phyloP scores from a whole-genome alignment of 2,329 filamentous ascomycete genomes.

The Aspergillus spinulosporus region DNA sequence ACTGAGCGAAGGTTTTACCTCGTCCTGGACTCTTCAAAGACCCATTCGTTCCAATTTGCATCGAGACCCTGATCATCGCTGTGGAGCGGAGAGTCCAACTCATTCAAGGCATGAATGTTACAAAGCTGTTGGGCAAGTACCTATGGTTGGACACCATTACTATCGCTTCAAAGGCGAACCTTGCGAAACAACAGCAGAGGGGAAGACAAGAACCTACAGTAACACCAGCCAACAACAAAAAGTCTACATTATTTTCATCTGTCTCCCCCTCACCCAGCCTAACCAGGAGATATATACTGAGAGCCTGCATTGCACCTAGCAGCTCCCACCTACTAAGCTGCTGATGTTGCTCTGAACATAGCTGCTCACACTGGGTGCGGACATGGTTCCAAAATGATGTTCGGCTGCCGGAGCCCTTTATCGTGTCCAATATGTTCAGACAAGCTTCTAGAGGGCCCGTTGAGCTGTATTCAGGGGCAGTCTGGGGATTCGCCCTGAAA shows the following conservation, averaged over 20 bases:
- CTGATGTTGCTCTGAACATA: constrained; percentile 39
- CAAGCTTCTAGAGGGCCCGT: neutral
- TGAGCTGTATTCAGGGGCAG: neutral
- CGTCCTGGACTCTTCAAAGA: neutral
- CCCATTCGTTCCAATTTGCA: neutral
- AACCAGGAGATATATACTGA: constrained; percentile 47
- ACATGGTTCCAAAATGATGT: constrained; percentile 51
- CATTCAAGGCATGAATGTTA: neutral
- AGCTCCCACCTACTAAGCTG: constrained; percentile 35
- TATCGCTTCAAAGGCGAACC: neutral
- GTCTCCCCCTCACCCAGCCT: constrained; percentile 49
- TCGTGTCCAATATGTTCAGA: neutral
- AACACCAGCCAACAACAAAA: constrained; percentile 27
- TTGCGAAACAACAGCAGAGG: neutral
- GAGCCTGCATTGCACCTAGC: constrained; percentile 47
- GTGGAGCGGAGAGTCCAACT: neutral
- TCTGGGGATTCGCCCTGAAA: neutral
- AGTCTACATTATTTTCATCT: constrained; percentile 46
- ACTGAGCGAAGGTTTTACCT: neutral
- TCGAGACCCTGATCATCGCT: neutral
- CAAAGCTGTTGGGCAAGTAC: neutral
- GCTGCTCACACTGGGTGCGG: constrained; percentile 44
- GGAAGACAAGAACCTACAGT: neutral
- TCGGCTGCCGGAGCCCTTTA: constrained; percentile 29
- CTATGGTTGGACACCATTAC: neutral